Percentiles rank a stretch among this genome's conserved stretches.
Conservation (phyloP, 257 asterid species). For the Ocimum tenuiflorum region DNA sequence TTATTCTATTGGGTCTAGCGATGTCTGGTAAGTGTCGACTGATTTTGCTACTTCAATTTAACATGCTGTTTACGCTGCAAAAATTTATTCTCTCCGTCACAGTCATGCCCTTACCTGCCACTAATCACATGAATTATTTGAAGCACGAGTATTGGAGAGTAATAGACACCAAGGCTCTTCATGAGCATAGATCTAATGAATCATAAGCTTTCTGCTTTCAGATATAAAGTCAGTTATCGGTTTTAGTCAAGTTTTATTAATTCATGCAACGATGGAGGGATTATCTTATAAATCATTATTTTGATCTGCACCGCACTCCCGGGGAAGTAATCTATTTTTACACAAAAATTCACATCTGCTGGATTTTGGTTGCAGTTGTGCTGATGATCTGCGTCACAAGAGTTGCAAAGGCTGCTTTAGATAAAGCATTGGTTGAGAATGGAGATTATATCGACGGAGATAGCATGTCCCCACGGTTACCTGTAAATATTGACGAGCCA, state of each 20-base stretch:
- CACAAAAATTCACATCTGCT: not conserved
- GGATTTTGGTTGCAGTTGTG: slow-evolving; percentile 40
- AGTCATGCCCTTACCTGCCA: too few relatives aligned
- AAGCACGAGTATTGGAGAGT: not conserved
- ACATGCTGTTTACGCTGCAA: not conserved
- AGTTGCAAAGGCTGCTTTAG: slow-evolving; percentile 74
- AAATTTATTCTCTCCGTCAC: too few relatives aligned
- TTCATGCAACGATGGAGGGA: not conserved
- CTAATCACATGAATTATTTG: not conserved
- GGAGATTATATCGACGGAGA: slow-evolving; percentile 38
- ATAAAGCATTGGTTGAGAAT: slow-evolving; percentile 72
- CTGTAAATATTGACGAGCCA: slow-evolving; percentile 58
- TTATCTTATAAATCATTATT: not conserved
- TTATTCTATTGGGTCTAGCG: slow-evolving; percentile 54
- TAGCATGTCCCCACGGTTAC: slow-evolving; percentile 33
- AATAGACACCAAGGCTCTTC: not conserved
- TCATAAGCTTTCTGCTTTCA: not conserved
- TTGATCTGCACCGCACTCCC: not conserved
- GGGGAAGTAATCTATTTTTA: not conserved
- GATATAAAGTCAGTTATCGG: not conserved
- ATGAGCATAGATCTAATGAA: not conserved
- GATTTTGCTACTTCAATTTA: slow-evolving; percentile 5
- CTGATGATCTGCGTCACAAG: slow-evolving; percentile 54
- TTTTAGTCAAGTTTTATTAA: not conserved
- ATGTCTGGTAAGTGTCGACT: slow-evolving; percentile 67